Base-by-base conservation (phyloP, 2,329 filamentous ascomycete species). In the Phymatotrichopsis omnivora region DNA sequence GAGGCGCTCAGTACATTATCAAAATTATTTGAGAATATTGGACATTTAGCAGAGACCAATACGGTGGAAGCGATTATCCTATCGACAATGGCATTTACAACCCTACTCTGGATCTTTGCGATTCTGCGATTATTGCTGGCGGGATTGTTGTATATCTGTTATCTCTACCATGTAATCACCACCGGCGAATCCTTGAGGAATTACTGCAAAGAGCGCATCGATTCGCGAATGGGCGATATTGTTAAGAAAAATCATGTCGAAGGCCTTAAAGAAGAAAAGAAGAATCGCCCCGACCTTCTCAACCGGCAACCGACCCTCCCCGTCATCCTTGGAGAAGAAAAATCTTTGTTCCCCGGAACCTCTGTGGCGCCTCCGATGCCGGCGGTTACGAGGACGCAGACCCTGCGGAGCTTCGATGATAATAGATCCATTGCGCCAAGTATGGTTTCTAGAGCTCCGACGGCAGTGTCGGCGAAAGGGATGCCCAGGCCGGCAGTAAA, bases 161-260 rank as follows among this genome's bases (percentile, higher is more conserved):
- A 94, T 63, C 72, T 98, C 5, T 94, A 83, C 75, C 83, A 91
- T 64, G 91, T 89, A 65, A 89, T 98, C 51, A 86, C 87, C 1
- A 74, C 74, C 27, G 70, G 76, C 8, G 86, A 95, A 59, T 80
- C 82, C 6, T 71, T 98, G 23, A 76, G 77, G 4, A 78, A 79
- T 20, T 98, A 93, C 66, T 96, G 91, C 62, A 81, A 84, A 51
- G 80, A 86, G 34, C 96, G 96, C 68, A 80, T 94, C 62, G 93
- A 93, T 65, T 80, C 76, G 58, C 73, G 86, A 55, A 71, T 98
- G 55, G 82, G 82, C 60, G 78, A 78, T 56, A 91, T 96, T 55
- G 87, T 96, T 3, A 78, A 78, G 43, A 74, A 71, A 58, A 95
- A 91, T 66, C 83, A 94, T 58, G 85, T 91, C 65, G 87, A 85